Conservation (phyloP, 1,139 yeast species). For the Yamadazyma siamensis region DNA sequence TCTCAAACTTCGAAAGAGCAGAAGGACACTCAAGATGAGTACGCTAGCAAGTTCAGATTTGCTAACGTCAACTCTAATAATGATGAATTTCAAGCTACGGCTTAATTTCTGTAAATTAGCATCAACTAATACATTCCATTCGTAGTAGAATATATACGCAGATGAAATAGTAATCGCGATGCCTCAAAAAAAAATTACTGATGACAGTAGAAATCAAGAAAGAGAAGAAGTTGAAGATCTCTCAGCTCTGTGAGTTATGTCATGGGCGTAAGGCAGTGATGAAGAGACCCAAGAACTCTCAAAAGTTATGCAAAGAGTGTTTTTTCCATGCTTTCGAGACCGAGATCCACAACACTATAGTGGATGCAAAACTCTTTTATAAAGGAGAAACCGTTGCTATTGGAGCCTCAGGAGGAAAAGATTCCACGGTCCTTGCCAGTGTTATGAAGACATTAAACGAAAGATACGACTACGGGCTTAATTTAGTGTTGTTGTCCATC, state of each 20-base stretch:
- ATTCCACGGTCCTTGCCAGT: slow-evolving; percentile 91
- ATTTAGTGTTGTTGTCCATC: slow-evolving; percentile 76
- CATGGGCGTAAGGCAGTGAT: slow-evolving; percentile 79
- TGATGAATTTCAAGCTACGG: slow-evolving; percentile 43
- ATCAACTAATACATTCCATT: no score
- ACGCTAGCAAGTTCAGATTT: slow-evolving; percentile 42
- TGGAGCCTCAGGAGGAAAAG: slow-evolving; percentile 99
- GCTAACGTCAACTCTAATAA: slow-evolving; percentile 46
- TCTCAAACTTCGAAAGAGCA: slow-evolving; percentile 19
- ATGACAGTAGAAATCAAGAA: slow-evolving; percentile 10
- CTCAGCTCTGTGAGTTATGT: slow-evolving; percentile 78
- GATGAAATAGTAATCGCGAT: no score
- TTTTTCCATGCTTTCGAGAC: slow-evolving; percentile 90
- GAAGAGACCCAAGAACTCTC: slow-evolving; percentile 88
- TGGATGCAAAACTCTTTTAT: slow-evolving; percentile 62
- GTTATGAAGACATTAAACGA: slow-evolving; percentile 85
- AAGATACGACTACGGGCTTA: slow-evolving; percentile 79
- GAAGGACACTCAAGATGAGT: slow-evolving; percentile 22
- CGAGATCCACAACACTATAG: slow-evolving; percentile 89
- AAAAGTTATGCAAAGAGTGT: slow-evolving; percentile 89
- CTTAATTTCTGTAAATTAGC: slow-evolving; percentile 10
- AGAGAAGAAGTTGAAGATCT: slow-evolving; percentile 34
- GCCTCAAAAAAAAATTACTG: no score
- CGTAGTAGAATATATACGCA: no score
- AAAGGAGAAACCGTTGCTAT: slow-evolving; percentile 89